Base-by-base conservation (phyloP, 768 basidiomycete genomes). In the Lentinula guzmanii region DNA sequence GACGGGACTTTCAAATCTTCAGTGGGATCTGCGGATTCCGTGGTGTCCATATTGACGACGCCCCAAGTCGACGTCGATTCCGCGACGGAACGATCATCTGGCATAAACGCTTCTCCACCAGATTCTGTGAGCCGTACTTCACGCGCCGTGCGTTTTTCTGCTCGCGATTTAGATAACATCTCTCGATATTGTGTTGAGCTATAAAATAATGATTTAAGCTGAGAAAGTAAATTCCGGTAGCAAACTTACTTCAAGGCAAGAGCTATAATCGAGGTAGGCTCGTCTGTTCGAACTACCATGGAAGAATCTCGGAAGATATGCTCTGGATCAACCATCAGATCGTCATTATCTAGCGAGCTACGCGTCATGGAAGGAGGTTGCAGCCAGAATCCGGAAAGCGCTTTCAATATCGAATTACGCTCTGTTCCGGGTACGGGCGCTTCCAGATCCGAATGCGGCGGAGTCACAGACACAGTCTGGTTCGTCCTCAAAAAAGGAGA, bases 261-360 rank as follows among this genome's bases (percentile, higher is more conserved):
- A 6, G 97, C 95, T 65, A 98, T 95, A 68, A 98, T 97, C 16
- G 96, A 98, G 0, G 95, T 97, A 2, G 96, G 97, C 69, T 99
- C 97, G 71, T 98, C 95, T 18, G 94, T 94, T 18, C 96, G 84
- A 18, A 99, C 90, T 55, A 98, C 87, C 85, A 98, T 95, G 2
- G 90, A 87, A 15, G 93, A 94, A 69, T 96, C 95, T 41, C 92
- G 82, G 75, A 97, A 98, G 52, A 98, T 89, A 69, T 98, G 94
- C 68, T 98, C 95, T 1, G 87, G 87, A 69, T 93, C 89, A 63
- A 82, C 80, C 71, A 87, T 81, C 4, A 84, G 82, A 67, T 91
- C 88, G 10, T 89, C 87, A 4, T 60, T 76, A 67, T 88, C 85
- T 64, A 83, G 75, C 37, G 78, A 85, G 69, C 81, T 75, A 9